Base-by-base conservation (phyloP, 1,284 basidiomycete genomes). In the Tylopilus sp. region DNA sequence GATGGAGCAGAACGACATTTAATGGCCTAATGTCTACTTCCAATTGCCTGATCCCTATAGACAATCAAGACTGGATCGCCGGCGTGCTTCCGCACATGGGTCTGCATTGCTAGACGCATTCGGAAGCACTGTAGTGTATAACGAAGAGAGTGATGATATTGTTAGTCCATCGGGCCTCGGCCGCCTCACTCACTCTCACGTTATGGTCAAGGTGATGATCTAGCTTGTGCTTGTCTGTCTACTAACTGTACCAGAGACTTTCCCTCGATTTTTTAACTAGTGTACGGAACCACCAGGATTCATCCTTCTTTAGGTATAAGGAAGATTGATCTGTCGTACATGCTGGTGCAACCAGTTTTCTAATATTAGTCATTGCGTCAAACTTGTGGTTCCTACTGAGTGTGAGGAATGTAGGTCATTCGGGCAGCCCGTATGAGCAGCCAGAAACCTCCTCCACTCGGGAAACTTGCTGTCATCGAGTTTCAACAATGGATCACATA, bases 1-100 rank as follows among this genome's bases (percentile, higher is more conserved):
- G 88, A 81, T 64, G 84, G 91, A 38, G 80, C 83, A 61, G 81
- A 83, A 62, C 96, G 95, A 0, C 90, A 0, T 93, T 98, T 65
- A 89, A 91, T 53, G 93, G 94, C 1, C 74, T 94, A 29, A 79
- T 99, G 1, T 98, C 96, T 1, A 97, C 96, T 0, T 97, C 95
- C 0, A 99, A 99, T 74, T 95, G 97, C 71, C 82, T 98, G 3
- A 76, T 94, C 0, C 89, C 89, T 0, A 83, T 84, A 9, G 85
- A 92, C 33, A 10, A 36, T 36, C 33, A 36, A 36, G 33, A 36
- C 33, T 36, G n/a, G 29, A 33, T 24, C 47, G 6, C 10, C 26
- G 52, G 5, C 18, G 29, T 12, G 19, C 24, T 1, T 55, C 61
- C 2, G 12, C 56, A 15, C 29, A 55, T 8, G 47, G 22, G 24